These are phyloP conservation scores for Shiraia sp. DNA, from an alignment of 2,329 filamentous ascomycete genomes.

Conservation along the genomic window DNA sequence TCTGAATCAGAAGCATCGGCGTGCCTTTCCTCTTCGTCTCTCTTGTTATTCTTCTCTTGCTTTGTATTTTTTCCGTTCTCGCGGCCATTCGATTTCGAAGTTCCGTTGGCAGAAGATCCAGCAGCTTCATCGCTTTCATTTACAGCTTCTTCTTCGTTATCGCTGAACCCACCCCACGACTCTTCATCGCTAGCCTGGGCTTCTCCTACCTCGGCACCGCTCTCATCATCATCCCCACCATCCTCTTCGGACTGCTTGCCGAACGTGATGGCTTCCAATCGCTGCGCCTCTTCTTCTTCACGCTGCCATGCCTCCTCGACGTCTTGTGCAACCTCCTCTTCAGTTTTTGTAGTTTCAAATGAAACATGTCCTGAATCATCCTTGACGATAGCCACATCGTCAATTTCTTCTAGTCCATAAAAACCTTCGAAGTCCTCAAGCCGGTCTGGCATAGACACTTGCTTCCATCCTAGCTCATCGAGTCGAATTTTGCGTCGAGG, in stretches of 20 bases:
- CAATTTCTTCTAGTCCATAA: constrained; percentile 87
- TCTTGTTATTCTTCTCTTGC: constrained; percentile 28
- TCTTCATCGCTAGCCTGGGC: constrained; percentile 14
- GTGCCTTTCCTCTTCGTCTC: constrained; percentile 25
- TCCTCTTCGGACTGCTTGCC: constrained; percentile 15
- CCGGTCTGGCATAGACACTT: constrained; percentile 71
- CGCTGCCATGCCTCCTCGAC: constrained; percentile 24
- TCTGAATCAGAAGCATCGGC: constrained; percentile 5
- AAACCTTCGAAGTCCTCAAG: constrained; percentile 92
- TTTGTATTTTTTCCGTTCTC: constrained; percentile 10
- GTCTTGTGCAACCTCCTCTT: constrained; percentile 28
- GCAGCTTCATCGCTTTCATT: neutral
- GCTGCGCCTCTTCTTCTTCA: constrained; percentile 24
- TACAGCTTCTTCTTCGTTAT: constrained; percentile 19
- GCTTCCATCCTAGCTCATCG: constrained; percentile 64
- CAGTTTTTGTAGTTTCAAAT: constrained; percentile 42
- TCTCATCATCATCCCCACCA: constrained; percentile 7
- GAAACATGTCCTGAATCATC: constrained; percentile 54
- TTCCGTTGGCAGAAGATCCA: neutral
- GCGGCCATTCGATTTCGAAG: constrained; percentile 49
- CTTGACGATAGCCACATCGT: constrained; percentile 83
- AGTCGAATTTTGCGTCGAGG: constrained; percentile 44
- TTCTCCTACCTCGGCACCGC: neutral
- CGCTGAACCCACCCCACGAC: constrained; percentile 35
- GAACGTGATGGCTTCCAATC: constrained; percentile 26